Percentiles rank a stretch among this genome's conserved stretches.
phyloP scores from a whole-genome alignment of 768 basidiomycete species.

The Phaeotremella skinneri region DNA sequence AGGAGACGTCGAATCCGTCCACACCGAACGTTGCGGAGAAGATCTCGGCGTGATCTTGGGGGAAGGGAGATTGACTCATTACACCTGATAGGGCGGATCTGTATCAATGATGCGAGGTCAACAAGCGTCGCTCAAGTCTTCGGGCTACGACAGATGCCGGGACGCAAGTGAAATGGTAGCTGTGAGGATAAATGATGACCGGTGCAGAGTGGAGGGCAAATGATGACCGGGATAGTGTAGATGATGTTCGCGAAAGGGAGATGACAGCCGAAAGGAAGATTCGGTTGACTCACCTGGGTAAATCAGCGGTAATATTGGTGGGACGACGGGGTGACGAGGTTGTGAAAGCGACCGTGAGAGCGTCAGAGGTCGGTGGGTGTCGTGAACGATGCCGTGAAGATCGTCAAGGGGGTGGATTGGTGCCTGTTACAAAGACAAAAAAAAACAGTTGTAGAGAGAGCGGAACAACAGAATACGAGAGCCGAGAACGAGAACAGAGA shows the following conservation, averaged over 20 bases:
- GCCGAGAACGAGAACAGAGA: not conserved
- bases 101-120: too few relatives aligned
- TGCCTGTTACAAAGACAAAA: not conserved
- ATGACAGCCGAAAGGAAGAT: too few relatives aligned
- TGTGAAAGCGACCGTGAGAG: not conserved
- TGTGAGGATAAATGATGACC: too few relatives aligned
- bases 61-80: not conserved
- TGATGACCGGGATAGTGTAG: too few relatives aligned
- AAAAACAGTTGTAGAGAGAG: not conserved
- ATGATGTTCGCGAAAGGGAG: not conserved
- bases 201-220: too few relatives aligned
- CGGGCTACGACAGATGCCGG: too few relatives aligned
- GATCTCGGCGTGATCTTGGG: not conserved
- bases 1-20: not conserved
- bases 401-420: not conserved
- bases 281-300: not conserved
- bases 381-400: not conserved
- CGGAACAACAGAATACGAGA: not conserved
- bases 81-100: not conserved
- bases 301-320: not conserved
- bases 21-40: not conserved
- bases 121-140: too few relatives aligned
- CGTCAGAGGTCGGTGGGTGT: not conserved
- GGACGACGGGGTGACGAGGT: not conserved
- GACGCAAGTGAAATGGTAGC: too few relatives aligned